These are phyloP conservation scores for Psilocybe sp. DNA, from an alignment of 768 basidiomycete genomes.

Conservation along the genomic window DNA sequence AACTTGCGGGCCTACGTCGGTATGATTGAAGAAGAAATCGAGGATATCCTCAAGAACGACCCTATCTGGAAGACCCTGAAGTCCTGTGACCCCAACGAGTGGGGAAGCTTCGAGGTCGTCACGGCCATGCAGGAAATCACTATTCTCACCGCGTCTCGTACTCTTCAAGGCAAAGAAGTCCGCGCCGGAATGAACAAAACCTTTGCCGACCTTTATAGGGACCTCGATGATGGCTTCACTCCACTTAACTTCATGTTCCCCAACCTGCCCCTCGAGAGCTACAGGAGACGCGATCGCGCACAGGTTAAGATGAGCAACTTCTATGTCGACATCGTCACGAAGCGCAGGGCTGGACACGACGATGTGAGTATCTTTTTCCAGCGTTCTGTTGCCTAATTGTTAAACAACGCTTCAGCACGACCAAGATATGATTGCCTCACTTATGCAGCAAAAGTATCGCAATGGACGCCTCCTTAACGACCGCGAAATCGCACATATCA, in stretches of 20 bases:
- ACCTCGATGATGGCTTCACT: constrained; percentile 94
- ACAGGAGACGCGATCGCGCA: constrained; percentile 83
- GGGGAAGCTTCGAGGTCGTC: constrained; percentile 76
- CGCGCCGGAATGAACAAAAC: constrained; percentile 73
- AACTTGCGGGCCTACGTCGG: constrained; percentile 84
- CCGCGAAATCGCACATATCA: constrained; percentile 93
- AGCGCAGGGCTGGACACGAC: constrained; percentile 53
- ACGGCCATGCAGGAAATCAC: constrained; percentile 83
- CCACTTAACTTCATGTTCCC: constrained; percentile 96
- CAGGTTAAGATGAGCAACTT: constrained; percentile 93
- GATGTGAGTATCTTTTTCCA: constrained; percentile 29
- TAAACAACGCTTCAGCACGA: constrained; percentile 42
- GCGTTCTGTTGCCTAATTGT: neutral
- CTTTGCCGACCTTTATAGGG: constrained; percentile 82
- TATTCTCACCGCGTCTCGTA: constrained; percentile 90
- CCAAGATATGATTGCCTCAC: constrained; percentile 89
- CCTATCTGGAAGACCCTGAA: constrained; percentile 60
- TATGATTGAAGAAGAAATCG: constrained; percentile 76
- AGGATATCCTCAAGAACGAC: constrained; percentile 69
- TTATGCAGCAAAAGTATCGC: constrained; percentile 82
- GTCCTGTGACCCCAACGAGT: constrained; percentile 64
- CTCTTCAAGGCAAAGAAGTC: constrained; percentile 92
- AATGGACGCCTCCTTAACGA: constrained; percentile 75
- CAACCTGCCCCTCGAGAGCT: constrained; percentile 86
- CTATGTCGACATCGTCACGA: constrained; percentile 82